Base-by-base conservation (phyloP, 2,329 filamentous ascomycete species). In the Diaporthe sp. region DNA sequence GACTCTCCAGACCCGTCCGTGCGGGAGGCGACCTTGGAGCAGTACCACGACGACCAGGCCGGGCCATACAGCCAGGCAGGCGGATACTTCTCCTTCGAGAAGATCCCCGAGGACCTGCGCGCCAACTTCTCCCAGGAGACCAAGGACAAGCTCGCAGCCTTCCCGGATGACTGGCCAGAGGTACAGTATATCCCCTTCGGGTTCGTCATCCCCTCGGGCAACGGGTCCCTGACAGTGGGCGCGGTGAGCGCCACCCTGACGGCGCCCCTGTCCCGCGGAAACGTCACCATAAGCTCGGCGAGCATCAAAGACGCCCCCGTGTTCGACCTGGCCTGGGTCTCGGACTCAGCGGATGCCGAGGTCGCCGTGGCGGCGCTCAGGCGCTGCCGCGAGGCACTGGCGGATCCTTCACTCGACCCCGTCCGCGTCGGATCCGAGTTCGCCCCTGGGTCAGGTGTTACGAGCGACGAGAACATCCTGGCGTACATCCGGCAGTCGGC, bases 311-410 rank as follows among this genome's bases (percentile, higher is more conserved):
- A 82, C 44, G 77, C 79, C 1, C 86, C 86, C 0, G 77, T 84
- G 12, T 82, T 87, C 44, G 80, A 85, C 71, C 82, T 83, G 1
- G 84, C 83, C 68, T 87, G 82, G 81, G 78, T 87, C 1, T 76
- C 78, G 5, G 80, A 82, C 5, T 80, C 81, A 4, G 78, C 81
- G 0, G 86, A 88, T 66, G 76, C 80, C 27, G 82, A 86, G n/a
- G 74, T 88, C 2, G 82, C 83, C 3, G 73, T 87, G n/a, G 82
- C 82, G 2, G 79, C 81, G 1, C 83, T 83, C 70, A 82, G 79
- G 55, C 83, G 86, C 25, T 74, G 80, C 10, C 83, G 86, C 1
- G 76, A 84, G 17, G 78, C 83, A 0, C 84, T 81, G 73, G 75
- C 66, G 9, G 44, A 51, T 22, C 30, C 44, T 12, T 50, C 47